Evolutionary conservation across 768 basidiomycete genomes (phyloP), one percentile per base, ranked within the genome.

Genomic region (Amanita jacksonii): DNA sequence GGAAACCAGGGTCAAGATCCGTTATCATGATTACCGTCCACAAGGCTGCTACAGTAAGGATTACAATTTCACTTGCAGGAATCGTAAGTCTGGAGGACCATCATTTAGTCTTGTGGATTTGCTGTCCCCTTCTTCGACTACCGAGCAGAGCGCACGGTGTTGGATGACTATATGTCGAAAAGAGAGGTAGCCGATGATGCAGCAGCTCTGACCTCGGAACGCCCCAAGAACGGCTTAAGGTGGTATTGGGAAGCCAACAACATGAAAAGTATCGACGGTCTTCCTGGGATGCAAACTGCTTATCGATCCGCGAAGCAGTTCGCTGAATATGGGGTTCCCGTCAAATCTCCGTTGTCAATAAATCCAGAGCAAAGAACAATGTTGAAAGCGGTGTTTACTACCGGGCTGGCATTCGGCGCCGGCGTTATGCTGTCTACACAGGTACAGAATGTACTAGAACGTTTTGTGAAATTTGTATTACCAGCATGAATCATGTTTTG

Each of bases 61-160:
- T 30, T 20, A 22, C 38, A 30, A 5, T 22, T 7, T 31, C 25
- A 22, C 28, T 43, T 13, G 10, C 12, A 35, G 27, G n/a, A n/a
- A 32, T 8, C 32, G 6, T 10, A 40, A 9, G 38, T 31, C 16
- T n/a, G 46, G 15, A 9, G 22, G 20, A 27, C 41, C 15, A 38
- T 38, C 16, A 20, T 31, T 38, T 15, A 83, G 82, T 80, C 80
- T 1, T 85, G 80, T 50, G 80, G 82, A 16, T 83, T 69, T 50
- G 70, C 71, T 0, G 71, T 82, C 19, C 81, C 83, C 2, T 70
- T 69, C 51, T 82, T 74, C 55, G 62, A 67, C 33, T 84, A 74
- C 60, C 58, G 72, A 31, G 61, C 65, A 3, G 74, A 80, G 44
- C 77, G 82, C 19, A 70, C 66, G 1, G 66, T 66, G 7, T 72